Evolutionary conservation across 2,329 filamentous ascomycete genomes (phyloP).

Genomic region (Blumeria hordei): DNA sequence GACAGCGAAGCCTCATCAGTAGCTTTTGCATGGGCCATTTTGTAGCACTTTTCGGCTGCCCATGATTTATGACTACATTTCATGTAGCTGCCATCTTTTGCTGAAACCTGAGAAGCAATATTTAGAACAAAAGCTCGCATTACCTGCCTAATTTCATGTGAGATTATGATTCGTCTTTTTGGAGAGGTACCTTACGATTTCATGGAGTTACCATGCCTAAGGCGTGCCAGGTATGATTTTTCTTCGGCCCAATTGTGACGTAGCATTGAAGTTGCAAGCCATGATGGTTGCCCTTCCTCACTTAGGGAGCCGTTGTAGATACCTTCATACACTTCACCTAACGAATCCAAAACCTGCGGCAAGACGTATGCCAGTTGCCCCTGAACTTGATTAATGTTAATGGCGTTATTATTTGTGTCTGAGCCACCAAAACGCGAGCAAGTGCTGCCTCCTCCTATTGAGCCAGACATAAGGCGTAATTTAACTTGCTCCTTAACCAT

Average conservation of each 20-base stretch:
- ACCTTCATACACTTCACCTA: neutral
- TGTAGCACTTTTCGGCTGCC: neutral
- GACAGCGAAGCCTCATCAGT: neutral
- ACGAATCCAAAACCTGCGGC: neutral
- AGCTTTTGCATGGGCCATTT: neutral
- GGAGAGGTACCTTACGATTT: neutral
- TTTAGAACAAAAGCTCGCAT: neutral
- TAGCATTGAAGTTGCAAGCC: neutral
- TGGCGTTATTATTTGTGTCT: neutral
- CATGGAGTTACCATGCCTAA: neutral
- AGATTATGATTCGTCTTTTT: neutral
- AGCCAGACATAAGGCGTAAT: neutral
- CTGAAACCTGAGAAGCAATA: slow-evolving; percentile 1
- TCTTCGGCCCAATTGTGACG: neutral
- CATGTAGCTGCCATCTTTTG: slow-evolving; percentile 2
- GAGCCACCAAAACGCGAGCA: neutral
- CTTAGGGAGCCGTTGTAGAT: neutral
- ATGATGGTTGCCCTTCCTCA: neutral
- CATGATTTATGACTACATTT: slow-evolving; percentile 2
- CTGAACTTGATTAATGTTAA: neutral
- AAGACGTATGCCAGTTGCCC: neutral
- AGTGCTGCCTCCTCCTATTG: neutral
- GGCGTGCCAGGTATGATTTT: neutral
- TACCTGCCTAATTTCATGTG: slow-evolving; percentile 1
- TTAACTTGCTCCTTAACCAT: neutral